These are phyloP conservation scores for Penicillium robsamsonii DNA, from an alignment of 495 filamentous ascomycete species.

Conservation along the genomic window DNA sequence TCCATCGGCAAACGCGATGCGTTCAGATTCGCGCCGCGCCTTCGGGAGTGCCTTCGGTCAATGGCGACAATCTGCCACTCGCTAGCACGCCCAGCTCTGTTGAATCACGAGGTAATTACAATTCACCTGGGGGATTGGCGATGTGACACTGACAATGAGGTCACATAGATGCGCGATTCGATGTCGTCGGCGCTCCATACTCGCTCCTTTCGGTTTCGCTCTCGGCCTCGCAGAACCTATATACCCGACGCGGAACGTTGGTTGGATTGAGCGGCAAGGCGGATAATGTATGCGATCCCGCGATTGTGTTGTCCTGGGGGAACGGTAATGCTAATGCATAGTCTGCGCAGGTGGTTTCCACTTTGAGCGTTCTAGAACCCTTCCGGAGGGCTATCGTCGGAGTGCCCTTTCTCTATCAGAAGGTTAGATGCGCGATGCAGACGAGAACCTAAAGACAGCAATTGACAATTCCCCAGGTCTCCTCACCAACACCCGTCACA, in stretches of 20 bases:
- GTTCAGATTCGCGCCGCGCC: conserved; percentile 48
- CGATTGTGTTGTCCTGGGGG: not conserved
- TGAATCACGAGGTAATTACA: conserved; percentile 39
- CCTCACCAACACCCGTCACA: conserved; percentile 80
- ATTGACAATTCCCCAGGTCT: conserved; percentile 49
- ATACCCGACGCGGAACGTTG: conserved; percentile 85
- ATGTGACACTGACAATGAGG: not conserved
- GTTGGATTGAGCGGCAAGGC: conserved; percentile 86
- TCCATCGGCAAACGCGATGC: conserved; percentile 35
- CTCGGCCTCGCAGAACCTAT: conserved; percentile 88
- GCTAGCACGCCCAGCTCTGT: conserved; percentile 39
- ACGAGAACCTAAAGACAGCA: not conserved
- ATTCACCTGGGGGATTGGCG: not conserved
- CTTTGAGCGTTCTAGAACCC: conserved; percentile 81
- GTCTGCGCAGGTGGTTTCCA: conserved; percentile 64
- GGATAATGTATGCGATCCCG: conserved; percentile 66
- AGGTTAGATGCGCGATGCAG: conserved; percentile 34
- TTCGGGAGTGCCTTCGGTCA: conserved; percentile 35
- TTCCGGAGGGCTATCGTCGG: conserved; percentile 72
- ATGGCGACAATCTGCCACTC: conserved; percentile 41
- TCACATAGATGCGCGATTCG: conserved; percentile 80
- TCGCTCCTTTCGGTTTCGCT: conserved; percentile 90
- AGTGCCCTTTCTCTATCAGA: conserved; percentile 93
- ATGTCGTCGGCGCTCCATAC: conserved; percentile 83
- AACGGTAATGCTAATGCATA: not conserved